Evolutionary conservation across 768 basidiomycete species (phyloP).

Genomic region (Calocybe gangraenosa): DNA sequence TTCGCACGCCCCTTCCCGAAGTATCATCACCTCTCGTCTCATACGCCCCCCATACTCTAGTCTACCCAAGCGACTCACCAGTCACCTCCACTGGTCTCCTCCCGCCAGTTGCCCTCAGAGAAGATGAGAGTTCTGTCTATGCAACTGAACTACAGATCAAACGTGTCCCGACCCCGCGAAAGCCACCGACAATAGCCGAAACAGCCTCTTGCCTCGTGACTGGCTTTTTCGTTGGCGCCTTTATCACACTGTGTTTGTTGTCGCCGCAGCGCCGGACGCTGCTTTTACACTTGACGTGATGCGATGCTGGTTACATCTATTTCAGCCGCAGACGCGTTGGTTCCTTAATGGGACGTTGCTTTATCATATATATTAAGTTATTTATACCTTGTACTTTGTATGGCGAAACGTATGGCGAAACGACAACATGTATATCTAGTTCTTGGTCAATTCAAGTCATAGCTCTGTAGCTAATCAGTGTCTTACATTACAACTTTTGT

Average conservation of each 20-base stretch:
- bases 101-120: background rate
- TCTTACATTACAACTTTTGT: too few relatives aligned
- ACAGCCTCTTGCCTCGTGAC: conserved; percentile 37
- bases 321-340: background rate
- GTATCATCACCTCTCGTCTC: background rate
- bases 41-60: background rate
- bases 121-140: conserved; percentile 11
- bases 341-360: too few relatives aligned
- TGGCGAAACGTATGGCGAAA: background rate
- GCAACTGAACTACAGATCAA: conserved; percentile 6
- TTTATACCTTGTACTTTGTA: background rate
- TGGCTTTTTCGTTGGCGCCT: conserved; percentile 58
- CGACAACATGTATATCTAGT: background rate
- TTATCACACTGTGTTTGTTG: conserved; percentile 48
- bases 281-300: conserved; percentile 25
- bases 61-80: background rate
- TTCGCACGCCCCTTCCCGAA: background rate
- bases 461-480: too few relatives aligned
- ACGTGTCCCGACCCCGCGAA: conserved; percentile 7
- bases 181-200: conserved; percentile 23
- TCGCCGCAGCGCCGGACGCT: conserved; percentile 45
- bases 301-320: background rate
- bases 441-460: too few relatives aligned
- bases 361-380: background rate
- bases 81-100: background rate